These are phyloP conservation scores for Brasenia schreberi DNA, from an alignment of 164 flowering plant species.

Conservation along the genomic window DNA sequence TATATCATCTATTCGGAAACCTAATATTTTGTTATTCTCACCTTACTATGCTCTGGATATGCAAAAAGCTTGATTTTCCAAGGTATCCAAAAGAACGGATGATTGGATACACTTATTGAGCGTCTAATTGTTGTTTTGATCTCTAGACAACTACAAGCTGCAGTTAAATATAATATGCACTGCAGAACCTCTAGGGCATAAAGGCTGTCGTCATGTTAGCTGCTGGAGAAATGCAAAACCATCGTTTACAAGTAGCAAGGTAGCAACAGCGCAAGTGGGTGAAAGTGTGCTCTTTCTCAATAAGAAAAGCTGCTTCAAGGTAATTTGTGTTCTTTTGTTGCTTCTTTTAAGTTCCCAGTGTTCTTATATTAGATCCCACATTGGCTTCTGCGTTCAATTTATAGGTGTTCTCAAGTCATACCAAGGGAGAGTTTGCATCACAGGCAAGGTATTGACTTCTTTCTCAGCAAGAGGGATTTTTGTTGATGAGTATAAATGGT, in stretches of 20 bases:
- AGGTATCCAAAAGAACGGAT: no score
- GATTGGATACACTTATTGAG: no score
- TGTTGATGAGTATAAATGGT: neutral
- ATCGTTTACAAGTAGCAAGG: neutral
- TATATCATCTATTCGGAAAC: no score
- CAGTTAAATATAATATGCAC: neutral
- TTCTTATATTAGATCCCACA: no score
- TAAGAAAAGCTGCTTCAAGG: neutral
- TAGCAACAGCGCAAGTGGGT: neutral
- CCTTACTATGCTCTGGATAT: no score
- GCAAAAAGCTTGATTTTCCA: no score
- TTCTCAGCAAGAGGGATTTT: neutral
- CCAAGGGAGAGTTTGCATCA: conserved; percentile 23
- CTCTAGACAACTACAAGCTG: no score
- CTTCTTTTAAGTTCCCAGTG: no score
- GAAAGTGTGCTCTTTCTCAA: neutral
- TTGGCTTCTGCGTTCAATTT: neutral
- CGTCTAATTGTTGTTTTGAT: no score
- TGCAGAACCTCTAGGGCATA: neutral
- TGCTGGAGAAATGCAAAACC: neutral
- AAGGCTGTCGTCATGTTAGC: neutral
- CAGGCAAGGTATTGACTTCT: conserved; percentile 35
- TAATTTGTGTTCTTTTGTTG: no score
- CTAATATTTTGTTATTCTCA: no score
- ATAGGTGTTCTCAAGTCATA: conserved; percentile 40